Evolutionary conservation across 345 rosid species (phyloP).

Genomic region (Rhizophora mangle): DNA sequence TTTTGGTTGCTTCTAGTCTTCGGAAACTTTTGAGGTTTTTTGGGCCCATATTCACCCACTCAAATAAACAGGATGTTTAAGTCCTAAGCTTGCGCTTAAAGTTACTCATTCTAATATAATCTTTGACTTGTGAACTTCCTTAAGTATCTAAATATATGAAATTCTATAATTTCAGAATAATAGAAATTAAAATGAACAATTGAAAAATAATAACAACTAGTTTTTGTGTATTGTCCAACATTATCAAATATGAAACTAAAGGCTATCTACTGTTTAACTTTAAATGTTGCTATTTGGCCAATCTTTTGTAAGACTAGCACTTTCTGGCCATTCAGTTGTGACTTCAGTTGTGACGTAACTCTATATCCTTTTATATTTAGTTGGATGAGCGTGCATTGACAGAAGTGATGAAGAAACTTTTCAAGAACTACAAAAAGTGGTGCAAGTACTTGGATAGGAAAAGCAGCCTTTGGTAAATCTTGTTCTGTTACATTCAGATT

Average conservation of each 20-base stretch:
- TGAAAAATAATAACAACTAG: neutral
- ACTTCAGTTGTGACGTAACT: neutral
- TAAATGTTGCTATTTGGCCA: neutral
- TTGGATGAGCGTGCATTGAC: conserved; percentile 93
- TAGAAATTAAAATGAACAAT: neutral
- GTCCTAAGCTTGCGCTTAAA: neutral
- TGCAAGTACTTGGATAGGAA: conserved; percentile 95
- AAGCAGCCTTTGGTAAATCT: conserved; percentile 95
- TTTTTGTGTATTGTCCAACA: neutral
- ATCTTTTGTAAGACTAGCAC: neutral
- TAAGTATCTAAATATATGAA: no score
- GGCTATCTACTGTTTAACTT: neutral
- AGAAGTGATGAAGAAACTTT: conserved; percentile 98
- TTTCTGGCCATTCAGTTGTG: neutral
- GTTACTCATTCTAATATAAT: neutral
- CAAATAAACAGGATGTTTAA: neutral
- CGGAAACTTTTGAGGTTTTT: neutral
- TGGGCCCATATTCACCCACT: no score
- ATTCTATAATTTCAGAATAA: no score
- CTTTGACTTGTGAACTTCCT: no score
- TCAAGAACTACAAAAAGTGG: conserved; percentile 98
- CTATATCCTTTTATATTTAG: conserved; percentile 28
- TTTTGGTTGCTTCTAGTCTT: neutral
- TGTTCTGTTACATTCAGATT: neutral
- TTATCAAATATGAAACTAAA: neutral